These are phyloP conservation scores for Somion occarium DNA, from an alignment of 1,284 basidiomycete genomes.

Conservation along the genomic window DNA sequence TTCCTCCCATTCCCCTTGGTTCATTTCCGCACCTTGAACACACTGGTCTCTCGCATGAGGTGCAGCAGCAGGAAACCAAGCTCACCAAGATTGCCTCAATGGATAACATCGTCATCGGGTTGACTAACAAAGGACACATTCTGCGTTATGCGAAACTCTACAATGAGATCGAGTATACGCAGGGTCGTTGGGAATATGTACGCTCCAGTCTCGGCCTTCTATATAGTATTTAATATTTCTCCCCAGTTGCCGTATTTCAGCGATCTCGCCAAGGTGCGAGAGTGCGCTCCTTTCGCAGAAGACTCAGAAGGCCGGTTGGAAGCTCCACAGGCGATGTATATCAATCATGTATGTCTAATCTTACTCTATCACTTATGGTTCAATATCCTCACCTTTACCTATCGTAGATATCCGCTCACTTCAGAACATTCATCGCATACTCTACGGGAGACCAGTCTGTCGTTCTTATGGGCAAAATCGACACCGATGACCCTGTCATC, in stretches of 20 bases:
- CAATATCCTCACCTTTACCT: neutral
- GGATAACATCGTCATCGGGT: slow-evolving; percentile 61
- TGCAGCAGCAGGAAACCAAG: slow-evolving; percentile 32
- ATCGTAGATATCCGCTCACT: slow-evolving; percentile 81
- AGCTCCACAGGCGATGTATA: slow-evolving; percentile 44
- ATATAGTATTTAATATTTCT: slow-evolving; percentile 3
- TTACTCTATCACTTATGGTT: slow-evolving; percentile 9
- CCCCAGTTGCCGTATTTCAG: slow-evolving; percentile 66
- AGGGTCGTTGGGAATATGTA: slow-evolving; percentile 74
- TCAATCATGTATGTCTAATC: slow-evolving; percentile 70
- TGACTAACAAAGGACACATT: slow-evolving; percentile 77
- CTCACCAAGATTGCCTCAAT: slow-evolving; percentile 79
- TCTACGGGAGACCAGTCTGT: slow-evolving; percentile 63
- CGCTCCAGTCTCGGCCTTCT: slow-evolving; percentile 23
- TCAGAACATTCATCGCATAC: slow-evolving; percentile 75
- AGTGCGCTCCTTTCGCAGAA: slow-evolving; percentile 38
- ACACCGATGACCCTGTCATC: slow-evolving; percentile 27
- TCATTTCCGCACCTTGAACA: slow-evolving; percentile 43
- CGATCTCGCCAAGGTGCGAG: slow-evolving; percentile 46
- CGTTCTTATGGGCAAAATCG: slow-evolving; percentile 57
- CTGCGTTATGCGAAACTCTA: slow-evolving; percentile 48
- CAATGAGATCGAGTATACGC: slow-evolving; percentile 32
- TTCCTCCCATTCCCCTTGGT: slow-evolving; percentile 32
- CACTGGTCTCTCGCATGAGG: slow-evolving; percentile 23
- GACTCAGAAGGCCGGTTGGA: slow-evolving; percentile 24